Evolutionary conservation across 768 basidiomycete species (phyloP), one percentile per base, ranked within the genome.

Genomic region (Amanita pseudoporphyria): DNA sequence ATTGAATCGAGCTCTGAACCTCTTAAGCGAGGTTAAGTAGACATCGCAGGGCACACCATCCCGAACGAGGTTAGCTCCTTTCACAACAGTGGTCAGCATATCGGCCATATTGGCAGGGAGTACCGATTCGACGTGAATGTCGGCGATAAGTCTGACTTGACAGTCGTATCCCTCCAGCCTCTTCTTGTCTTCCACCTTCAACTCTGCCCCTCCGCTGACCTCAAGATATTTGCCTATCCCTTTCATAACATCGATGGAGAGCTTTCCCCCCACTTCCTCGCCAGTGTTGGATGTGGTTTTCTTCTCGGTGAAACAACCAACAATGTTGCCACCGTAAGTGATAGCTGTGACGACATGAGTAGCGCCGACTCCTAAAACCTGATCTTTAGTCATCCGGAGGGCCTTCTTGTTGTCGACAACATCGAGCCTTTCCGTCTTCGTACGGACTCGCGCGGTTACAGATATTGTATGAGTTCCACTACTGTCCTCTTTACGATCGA

Each of bases 261-360:
- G n/a, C 9, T 22, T 33, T 10, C 44, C 32, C n/a, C 18, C 18
- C 2, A 45, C 5, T 16, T 33, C 21, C 16, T 14, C 9, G 24
- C 21, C 16, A 7, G 44, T 19, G 9, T 45, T 30, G 5, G 14
- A 18, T n/a, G 9, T 14, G 22, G 16, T 45, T 28, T 49, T 45
- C 50, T 54, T 52, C 42, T 48, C 39, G 21, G 47, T 45, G 13
- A 56, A 47, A 13, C 42, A 49, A 37, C 52, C 54, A 22, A 56
- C 49, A 12, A 54, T 38, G 39, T 49, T 54, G 26, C 56, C 51
- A 14, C 56, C 56, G 37, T 46, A 56, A 26, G 45, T 42, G 45
- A 56, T 56, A 31, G 49, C 51, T 5, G 56, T 56, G 42, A 56
- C 41, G 42, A 56, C 54, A 26, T 56, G 56, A 22, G 54, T 56